Percentiles rank a stretch among this genome's conserved stretches.
Conservation (phyloP, 73 alveolate species). For the Symbiodinium natans region DNA sequence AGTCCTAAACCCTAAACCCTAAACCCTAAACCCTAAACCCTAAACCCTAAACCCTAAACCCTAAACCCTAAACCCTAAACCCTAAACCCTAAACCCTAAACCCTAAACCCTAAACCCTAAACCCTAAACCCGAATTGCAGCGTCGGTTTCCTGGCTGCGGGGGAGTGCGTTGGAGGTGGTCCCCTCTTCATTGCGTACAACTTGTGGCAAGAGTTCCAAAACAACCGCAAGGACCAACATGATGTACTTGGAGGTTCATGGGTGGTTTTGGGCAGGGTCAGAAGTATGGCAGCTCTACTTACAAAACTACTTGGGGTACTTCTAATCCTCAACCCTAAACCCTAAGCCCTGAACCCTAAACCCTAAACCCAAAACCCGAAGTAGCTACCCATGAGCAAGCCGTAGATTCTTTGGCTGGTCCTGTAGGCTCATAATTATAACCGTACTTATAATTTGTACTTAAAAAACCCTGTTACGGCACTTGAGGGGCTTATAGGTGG, state of each 20-base stretch:
- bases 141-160: no score
- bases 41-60: neutral
- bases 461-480: no score
- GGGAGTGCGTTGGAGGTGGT: no score
- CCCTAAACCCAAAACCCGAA: no score
- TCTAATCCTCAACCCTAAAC: no score
- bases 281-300: neutral
- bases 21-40: neutral
- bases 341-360: no score
- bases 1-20: neutral
- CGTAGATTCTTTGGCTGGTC: neutral
- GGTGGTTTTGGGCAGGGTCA: neutral
- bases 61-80: neutral
- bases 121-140: no score
- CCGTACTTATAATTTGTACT: no score
- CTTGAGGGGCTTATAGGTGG: no score
- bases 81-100: neutral
- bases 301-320: no score
- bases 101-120: neutral
- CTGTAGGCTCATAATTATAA: no score
- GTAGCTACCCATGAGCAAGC: neutral
- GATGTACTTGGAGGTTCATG: neutral
- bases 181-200: constrained; percentile 73
- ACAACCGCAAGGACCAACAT: constrained; percentile 12
- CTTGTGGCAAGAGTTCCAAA: constrained; percentile 83